phyloP scores from a whole-genome alignment of 108 stramenopile species.

The Thalassiosira profunda region DNA sequence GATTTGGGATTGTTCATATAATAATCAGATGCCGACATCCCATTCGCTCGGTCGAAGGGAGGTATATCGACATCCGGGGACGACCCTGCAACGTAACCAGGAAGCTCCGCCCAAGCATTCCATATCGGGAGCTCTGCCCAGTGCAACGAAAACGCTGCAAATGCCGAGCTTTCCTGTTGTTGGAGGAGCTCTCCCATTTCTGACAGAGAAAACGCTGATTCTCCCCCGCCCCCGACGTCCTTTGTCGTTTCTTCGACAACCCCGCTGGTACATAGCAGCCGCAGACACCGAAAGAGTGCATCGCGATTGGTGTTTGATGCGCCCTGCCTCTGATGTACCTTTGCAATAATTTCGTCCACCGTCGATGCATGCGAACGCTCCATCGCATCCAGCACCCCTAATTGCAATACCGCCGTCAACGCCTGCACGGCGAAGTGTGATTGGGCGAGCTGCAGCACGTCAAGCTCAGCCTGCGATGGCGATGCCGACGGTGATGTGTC shows the following conservation, averaged over 20 bases:
- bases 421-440: slow-evolving; percentile 34
- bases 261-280: slow-evolving; percentile 41
- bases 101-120: slow-evolving; percentile 48
- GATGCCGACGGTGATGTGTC: too few species aligned
- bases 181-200: slow-evolving; percentile 29
- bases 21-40: slow-evolving; percentile 41
- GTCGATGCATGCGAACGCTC: slow-evolving; percentile 3
- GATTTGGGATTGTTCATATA: slow-evolving; percentile 29
- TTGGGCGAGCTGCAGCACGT: slow-evolving; percentile 26
- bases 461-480: slow-evolving; percentile 12
- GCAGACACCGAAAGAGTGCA: slow-evolving; percentile 29
- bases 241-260: slow-evolving; percentile 23
- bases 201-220: slow-evolving; percentile 29
- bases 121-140: slow-evolving; percentile 40
- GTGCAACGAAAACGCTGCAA: slow-evolving; percentile 21
- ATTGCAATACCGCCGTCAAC: slow-evolving; percentile 10
- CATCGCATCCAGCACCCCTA: slow-evolving; percentile 21
- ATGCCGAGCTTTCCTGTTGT: background rate
- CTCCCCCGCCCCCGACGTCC: background rate
- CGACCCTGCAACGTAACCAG: slow-evolving; percentile 24
- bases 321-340: background rate
- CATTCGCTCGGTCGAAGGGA: slow-evolving; percentile 44
- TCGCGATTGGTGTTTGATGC: slow-evolving; percentile 18
- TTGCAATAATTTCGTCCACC: slow-evolving; percentile 28
- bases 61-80: slow-evolving; percentile 5